Base-by-base conservation (phyloP, 306 rosid genomes). In the Sesbania bispinosa region DNA sequence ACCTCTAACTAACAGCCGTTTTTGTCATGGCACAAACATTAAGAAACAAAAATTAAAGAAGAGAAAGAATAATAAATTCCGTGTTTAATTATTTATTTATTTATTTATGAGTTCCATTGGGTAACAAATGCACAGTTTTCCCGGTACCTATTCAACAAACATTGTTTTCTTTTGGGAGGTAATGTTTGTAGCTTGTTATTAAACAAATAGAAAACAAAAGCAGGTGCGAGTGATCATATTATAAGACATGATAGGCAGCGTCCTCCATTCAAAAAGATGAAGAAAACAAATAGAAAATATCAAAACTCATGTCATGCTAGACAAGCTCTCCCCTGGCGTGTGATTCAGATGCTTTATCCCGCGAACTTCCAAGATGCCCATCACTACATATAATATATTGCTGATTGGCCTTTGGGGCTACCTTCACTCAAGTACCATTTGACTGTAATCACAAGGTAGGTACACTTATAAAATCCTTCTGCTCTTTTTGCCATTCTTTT, bases 261-360 rank as follows among this genome's bases (percentile, higher is more conserved):
- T 45, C 48, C 61, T 76, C 15, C 67, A 55, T 59, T 36, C 9
- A 23, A 68, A 71, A 81, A 58, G 21, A 60, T 14, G 79, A 29
- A 77, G 70, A 74, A 69, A 69, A 75, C 60, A 53, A 64, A 74
- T 57, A 64, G 21, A 60, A 41, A 65, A 69, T 52, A 76, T 62
- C 47, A 61, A 79, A 53, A 54, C 30, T 32, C 0, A 66, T 13
- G 66, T 83, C 77, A 79, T 76, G 82, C 82, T 76, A 57, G 79
- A 66, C 77, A 83, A 71, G 36, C 26, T 61, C 35, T 54, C 43
- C 46, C 29, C 70, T 55, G 76, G 86, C 76, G 81, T 82, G 85
- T 81, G 78, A 78, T 51, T 77, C 76, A 57, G 77, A 69, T 51
- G 66, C 78, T 73, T 74, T 74, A 75, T 63, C 58, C 83, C 36